A percentile compares a stretch with the other conserved stretches of the same genome.
Evolutionary conservation across 352 stramenopile genomes (phyloP).

Genomic region (Phytophthora idaei): DNA sequence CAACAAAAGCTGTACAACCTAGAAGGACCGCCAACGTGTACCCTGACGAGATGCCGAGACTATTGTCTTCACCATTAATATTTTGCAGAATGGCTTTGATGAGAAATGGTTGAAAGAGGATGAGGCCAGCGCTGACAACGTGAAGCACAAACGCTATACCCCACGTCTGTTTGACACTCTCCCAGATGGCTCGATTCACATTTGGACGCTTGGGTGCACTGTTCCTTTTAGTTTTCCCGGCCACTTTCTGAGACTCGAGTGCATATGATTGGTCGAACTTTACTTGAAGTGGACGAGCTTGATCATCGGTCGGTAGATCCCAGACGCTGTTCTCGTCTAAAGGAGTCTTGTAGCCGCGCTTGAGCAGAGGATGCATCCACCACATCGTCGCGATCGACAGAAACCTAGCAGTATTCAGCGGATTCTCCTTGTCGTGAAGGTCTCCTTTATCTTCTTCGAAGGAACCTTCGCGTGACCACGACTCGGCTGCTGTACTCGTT

Average conservation of each 20-base stretch:
- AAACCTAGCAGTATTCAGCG: constrained; percentile 43
- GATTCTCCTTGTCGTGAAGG: constrained; percentile 11
- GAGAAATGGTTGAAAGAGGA: constrained; percentile 37
- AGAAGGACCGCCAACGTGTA: constrained; percentile 55
- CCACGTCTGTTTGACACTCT: constrained; percentile 11
- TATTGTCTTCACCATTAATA: constrained; percentile 42
- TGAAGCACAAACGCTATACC: constrained; percentile 4
- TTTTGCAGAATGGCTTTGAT: constrained; percentile 67
- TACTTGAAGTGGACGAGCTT: constrained; percentile 39
- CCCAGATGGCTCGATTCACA: constrained; percentile 59
- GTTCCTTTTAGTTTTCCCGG: not conserved
- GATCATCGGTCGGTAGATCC: constrained; percentile 46
- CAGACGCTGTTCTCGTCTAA: constrained; percentile 51
- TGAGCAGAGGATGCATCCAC: constrained; percentile 59
- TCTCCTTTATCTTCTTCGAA: not conserved
- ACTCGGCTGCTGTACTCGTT: constrained; percentile 2
- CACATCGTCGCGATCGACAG: constrained; percentile 57
- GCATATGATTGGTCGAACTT: constrained; percentile 7
- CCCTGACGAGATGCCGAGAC: constrained; percentile 51
- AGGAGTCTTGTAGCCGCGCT: constrained; percentile 34
- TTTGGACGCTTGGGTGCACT: constrained; percentile 19
- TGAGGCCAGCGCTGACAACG: not conserved
- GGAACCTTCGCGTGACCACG: not conserved
- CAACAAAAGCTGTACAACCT: constrained; percentile 39
- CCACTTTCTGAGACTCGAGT: not conserved